Percentiles rank a stretch among this genome's conserved stretches.
phyloP scores from a whole-genome alignment of 495 filamentous ascomycete genomes.

The Xylaria telfairii region DNA sequence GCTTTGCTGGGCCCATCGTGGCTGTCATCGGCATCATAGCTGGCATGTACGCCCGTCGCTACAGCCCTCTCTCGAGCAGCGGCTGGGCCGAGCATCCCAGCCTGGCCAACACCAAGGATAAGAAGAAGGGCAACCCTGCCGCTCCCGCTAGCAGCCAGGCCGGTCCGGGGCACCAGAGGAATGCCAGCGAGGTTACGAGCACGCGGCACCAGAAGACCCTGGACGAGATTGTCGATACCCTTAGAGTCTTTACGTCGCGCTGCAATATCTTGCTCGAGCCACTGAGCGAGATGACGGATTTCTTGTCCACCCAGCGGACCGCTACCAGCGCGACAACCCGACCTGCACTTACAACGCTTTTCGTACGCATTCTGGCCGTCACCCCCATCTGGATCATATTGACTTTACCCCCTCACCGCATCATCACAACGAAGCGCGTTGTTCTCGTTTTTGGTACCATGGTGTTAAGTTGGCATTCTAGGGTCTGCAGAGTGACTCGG shows the following conservation, averaged over 20 bases:
- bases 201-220: slow-evolving; percentile 80
- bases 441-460: slow-evolving; percentile 80
- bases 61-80: slow-evolving; percentile 86
- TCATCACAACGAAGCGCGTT: slow-evolving; percentile 88
- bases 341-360: slow-evolving; percentile 88
- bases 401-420: slow-evolving; percentile 78
- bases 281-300: slow-evolving; percentile 85
- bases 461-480: slow-evolving; percentile 87
- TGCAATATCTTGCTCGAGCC: slow-evolving; percentile 94
- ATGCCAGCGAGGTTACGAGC: slow-evolving; percentile 63
- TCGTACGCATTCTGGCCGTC: slow-evolving; percentile 85
- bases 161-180: slow-evolving; percentile 53
- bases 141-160: slow-evolving; percentile 45
- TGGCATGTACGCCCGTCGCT: slow-evolving; percentile 91
- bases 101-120: slow-evolving; percentile 40
- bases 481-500: slow-evolving; percentile 82
- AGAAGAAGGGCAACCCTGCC: slow-evolving; percentile 55
- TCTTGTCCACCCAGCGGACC: slow-evolving; percentile 88
- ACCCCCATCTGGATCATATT: slow-evolving; percentile 87
- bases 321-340: slow-evolving; percentile 90
- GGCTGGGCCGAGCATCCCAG: slow-evolving; percentile 64
- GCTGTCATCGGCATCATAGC: slow-evolving; percentile 79
- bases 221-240: slow-evolving; percentile 93
- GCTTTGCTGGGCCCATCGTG: slow-evolving; percentile 81
- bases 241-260: slow-evolving; percentile 84